Conservation (phyloP, 1,284 basidiomycete genomes). For the Moniliophthora roreri region DNA sequence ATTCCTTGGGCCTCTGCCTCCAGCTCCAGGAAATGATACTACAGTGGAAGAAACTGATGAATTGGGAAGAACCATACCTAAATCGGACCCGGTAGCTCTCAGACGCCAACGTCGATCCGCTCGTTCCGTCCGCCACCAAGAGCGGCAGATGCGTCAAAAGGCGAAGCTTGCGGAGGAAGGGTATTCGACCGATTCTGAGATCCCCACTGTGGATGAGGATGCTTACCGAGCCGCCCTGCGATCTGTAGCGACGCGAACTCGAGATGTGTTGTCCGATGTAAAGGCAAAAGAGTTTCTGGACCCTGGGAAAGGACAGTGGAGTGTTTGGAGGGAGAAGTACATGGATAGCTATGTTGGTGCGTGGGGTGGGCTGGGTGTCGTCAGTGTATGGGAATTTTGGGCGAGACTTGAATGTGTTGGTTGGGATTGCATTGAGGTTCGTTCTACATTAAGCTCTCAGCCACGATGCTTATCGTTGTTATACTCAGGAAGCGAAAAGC, state of each 20-base stretch:
- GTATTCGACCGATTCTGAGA: conserved; percentile 81
- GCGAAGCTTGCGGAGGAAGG: conserved; percentile 56
- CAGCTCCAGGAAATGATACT: conserved; percentile 24
- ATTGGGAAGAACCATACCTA: conserved; percentile 54
- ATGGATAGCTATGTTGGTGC: conserved; percentile 85
- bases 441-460: conserved; percentile 22
- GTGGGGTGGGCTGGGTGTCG: conserved; percentile 87
- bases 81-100: conserved; percentile 41
- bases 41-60: conserved; percentile 60
- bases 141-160: conserved; percentile 34
- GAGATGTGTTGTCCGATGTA: conserved; percentile 79
- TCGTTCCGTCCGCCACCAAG: conserved; percentile 47
- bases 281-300: conserved; percentile 83
- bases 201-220: conserved; percentile 62
- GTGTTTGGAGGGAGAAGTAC: conserved; percentile 76
- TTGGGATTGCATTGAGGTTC: conserved; percentile 86
- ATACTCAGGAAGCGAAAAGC: conserved; percentile 45
- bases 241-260: conserved; percentile 51
- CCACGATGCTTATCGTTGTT: conserved; percentile 4
- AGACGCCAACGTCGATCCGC: conserved; percentile 57
- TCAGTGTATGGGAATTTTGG: conserved; percentile 97
- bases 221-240: conserved; percentile 72
- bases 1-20: conserved; percentile 63
- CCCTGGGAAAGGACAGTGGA: conserved; percentile 82
- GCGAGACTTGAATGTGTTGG: conserved; percentile 81